Conservation (phyloP, 495 filamentous ascomycete species). For the Venustampulla echinocandica region DNA sequence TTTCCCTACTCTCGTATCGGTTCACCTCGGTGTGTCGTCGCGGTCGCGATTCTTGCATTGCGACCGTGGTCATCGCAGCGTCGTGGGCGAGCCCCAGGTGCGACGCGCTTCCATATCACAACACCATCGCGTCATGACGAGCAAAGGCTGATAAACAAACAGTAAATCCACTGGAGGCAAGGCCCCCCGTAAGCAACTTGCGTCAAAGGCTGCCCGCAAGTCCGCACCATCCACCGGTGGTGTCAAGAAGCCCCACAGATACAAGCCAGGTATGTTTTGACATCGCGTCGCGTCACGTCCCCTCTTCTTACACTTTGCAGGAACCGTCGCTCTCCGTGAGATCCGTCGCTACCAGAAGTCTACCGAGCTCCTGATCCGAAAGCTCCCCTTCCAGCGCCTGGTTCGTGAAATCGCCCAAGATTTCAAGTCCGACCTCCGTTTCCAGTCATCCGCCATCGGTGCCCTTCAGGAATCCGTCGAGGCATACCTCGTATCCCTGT, state of each 20-base stretch:
- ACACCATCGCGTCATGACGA: constrained; percentile 10
- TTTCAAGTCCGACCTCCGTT: constrained; percentile 99
- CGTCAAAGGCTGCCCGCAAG: constrained; percentile 73
- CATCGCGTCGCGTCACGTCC: neutral
- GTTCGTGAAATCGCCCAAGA: constrained; percentile 99
- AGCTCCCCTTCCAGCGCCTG: constrained; percentile 99
- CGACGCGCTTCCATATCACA: constrained; percentile 15
- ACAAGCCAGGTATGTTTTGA: constrained; percentile 75
- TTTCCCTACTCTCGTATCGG: constrained; percentile 24
- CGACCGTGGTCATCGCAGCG: constrained; percentile 10
- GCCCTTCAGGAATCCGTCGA: constrained; percentile 99
- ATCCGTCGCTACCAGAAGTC: constrained; percentile 99
- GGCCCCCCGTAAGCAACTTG: constrained; percentile 97
- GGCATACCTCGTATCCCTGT: constrained; percentile 99
- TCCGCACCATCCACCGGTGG: constrained; percentile 50
- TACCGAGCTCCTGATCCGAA: constrained; percentile 99
- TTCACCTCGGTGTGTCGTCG: constrained; percentile 18
- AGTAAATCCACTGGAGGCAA: constrained; percentile 98
- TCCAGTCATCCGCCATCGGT: constrained; percentile 99
- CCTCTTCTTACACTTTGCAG: constrained; percentile 17
- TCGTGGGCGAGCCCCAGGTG: constrained; percentile 12
- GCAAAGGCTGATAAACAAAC: constrained; percentile 29
- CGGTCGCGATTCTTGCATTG: constrained; percentile 18
- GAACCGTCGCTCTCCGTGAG: constrained; percentile 99
- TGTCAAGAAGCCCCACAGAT: constrained; percentile 99